Conservation (phyloP, 2,329 filamentous ascomycete genomes). For the Ophiostoma perfectum region DNA sequence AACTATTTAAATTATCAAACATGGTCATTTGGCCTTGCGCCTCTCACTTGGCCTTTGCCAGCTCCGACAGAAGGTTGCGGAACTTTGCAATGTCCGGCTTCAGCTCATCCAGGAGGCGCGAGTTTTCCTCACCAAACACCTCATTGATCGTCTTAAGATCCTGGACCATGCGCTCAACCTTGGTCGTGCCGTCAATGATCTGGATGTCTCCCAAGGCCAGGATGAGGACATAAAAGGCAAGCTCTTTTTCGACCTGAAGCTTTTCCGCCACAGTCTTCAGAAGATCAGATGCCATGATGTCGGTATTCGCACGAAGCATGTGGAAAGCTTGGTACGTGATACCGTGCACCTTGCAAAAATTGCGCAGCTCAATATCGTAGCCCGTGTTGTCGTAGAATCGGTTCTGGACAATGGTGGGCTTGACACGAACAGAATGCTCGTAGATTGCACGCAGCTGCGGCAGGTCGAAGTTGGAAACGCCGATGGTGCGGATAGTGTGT, state of each 20-base stretch:
- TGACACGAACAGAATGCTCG: too few species aligned
- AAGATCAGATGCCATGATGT: not conserved
- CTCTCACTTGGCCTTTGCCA: not conserved
- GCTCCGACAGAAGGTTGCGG: not conserved
- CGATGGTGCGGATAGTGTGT: too few species aligned
- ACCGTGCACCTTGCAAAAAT: not conserved
- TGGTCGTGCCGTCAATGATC: not conserved
- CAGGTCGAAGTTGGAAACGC: too few species aligned
- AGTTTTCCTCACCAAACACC: not conserved
- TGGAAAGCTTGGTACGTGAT: not conserved
- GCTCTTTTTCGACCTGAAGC: too few species aligned
- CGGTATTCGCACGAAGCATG: not conserved
- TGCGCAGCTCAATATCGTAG: too few species aligned
- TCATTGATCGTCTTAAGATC: not conserved
- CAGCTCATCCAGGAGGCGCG: not conserved
- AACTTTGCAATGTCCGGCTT: not conserved
- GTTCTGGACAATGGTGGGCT: too few species aligned
- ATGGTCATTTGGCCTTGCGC: not conserved
- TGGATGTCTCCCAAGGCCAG: not conserved
- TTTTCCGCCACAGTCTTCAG: too few species aligned
- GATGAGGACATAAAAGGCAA: not conserved
- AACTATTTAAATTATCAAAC: too few species aligned
- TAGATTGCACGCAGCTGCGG: too few species aligned
- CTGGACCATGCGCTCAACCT: not conserved
- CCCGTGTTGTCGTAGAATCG: too few species aligned